Evolutionary conservation across 495 filamentous ascomycete genomes (phyloP).

Genomic region (Lepidopterella palustris): DNA sequence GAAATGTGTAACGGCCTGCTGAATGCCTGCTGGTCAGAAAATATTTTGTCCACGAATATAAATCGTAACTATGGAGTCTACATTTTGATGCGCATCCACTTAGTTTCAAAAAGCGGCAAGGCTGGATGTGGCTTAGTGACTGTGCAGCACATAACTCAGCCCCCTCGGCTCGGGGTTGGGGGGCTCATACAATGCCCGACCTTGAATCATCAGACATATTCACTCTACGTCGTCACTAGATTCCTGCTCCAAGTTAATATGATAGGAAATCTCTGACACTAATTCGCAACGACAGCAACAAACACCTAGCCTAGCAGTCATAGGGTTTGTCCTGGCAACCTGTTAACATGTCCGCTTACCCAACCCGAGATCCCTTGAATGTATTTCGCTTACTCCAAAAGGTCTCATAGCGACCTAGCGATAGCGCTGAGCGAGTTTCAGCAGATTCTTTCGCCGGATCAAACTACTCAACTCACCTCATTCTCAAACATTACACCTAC

Average conservation of each 20-base stretch:
- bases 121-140: background rate
- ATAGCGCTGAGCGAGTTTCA: conserved; percentile 18
- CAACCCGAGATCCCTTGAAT: conserved; percentile 7
- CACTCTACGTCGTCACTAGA: conserved; percentile 5
- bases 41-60: background rate
- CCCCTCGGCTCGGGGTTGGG: no score
- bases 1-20: background rate
- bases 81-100: background rate
- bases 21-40: background rate
- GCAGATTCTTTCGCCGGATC: conserved; percentile 16
- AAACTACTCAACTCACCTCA: conserved; percentile 16
- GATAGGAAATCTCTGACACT: conserved; percentile 1
- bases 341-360: conserved; percentile 10
- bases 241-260: conserved; percentile 4
- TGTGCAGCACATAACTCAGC: no score
- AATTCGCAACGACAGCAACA: conserved; percentile 4
- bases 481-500: conserved; percentile 19
- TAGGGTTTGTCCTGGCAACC: conserved; percentile 3
- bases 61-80: background rate
- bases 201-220: no score
- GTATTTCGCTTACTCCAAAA: conserved; percentile 7
- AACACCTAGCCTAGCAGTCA: background rate
- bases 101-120: background rate
- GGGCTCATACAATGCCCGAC: no score
- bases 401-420: conserved; percentile 16